Percentiles rank a stretch among this genome's conserved stretches.
Conservation (phyloP, 768 basidiomycete genomes). For the Boletus reticulatus region DNA sequence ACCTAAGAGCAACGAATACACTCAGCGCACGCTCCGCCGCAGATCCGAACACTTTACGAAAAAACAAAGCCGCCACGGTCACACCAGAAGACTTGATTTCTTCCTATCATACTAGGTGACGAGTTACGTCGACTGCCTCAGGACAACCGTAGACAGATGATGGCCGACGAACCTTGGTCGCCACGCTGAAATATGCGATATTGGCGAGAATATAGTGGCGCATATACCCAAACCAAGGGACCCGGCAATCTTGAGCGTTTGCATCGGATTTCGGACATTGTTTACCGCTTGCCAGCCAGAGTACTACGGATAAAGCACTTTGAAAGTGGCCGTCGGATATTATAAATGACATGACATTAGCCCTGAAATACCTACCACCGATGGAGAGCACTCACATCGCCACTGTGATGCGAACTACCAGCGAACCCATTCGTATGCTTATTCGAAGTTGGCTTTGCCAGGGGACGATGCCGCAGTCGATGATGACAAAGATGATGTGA, state of each 20-base stretch:
- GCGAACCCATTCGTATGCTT: constrained; percentile 52
- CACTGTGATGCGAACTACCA: constrained; percentile 51
- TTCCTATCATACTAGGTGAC: constrained; percentile 23
- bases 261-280: constrained; percentile 51
- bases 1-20: constrained; percentile 58
- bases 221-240: constrained; percentile 56
- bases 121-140: not conserved
- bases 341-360: constrained; percentile 24
- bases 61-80: constrained; percentile 59
- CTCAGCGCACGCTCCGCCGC: constrained; percentile 51
- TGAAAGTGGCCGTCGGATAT: constrained; percentile 63
- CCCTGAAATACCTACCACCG: not conserved
- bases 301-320: constrained; percentile 49
- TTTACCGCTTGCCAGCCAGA: constrained; percentile 56
- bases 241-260: constrained; percentile 60
- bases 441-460: constrained; percentile 62
- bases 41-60: constrained; percentile 54
- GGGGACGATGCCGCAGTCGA: too few relatives aligned
- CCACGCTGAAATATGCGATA: constrained; percentile 51
- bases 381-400: constrained; percentile 36
- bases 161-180: constrained; percentile 14
- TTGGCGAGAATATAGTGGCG: constrained; percentile 54
- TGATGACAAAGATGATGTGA: too few relatives aligned
- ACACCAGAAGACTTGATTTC: constrained; percentile 49
- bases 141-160: not conserved